Evolutionary conservation across 768 basidiomycete genomes (phyloP).

Genomic region (Trametes punicea): DNA sequence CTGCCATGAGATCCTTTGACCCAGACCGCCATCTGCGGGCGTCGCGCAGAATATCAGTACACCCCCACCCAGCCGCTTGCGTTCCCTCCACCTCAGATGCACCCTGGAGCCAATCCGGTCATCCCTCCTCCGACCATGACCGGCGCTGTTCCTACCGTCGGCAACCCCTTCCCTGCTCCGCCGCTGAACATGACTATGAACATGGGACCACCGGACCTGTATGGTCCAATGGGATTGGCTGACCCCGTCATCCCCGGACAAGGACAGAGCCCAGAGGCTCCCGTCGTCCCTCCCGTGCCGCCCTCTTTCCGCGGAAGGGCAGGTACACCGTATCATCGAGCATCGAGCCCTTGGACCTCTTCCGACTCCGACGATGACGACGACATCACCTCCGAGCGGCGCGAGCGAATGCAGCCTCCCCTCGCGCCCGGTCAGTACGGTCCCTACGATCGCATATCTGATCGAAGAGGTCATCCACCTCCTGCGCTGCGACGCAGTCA

Average conservation of each 20-base stretch:
- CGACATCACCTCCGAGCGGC: slow-evolving; percentile 3
- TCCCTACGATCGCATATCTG: slow-evolving; percentile 13
- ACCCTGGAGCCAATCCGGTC: background rate
- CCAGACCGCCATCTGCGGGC: background rate
- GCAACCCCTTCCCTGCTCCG: slow-evolving; percentile 10
- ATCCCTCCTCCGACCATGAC: slow-evolving; percentile 6
- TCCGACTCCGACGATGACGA: slow-evolving; percentile 8
- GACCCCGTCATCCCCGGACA: slow-evolving; percentile 10
- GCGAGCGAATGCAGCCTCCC: slow-evolving; percentile 13
- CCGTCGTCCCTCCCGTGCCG: slow-evolving; percentile 20
- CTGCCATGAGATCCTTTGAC: background rate
- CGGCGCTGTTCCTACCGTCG: slow-evolving; percentile 11
- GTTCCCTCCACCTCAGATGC: slow-evolving; percentile 11
- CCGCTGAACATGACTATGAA: slow-evolving; percentile 10
- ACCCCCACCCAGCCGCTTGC: background rate
- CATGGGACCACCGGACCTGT: background rate
- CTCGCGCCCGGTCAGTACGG: slow-evolving; percentile 24
- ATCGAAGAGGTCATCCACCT: slow-evolving; percentile 3
- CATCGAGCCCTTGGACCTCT: background rate
- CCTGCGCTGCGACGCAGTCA: slow-evolving; percentile 9
- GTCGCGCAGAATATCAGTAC: background rate
- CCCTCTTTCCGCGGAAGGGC: slow-evolving; percentile 1
- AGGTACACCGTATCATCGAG: slow-evolving; percentile 12
- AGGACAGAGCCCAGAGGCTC: slow-evolving; percentile 1
- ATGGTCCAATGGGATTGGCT: slow-evolving; percentile 1